Evolutionary conservation across 164 flowering plant genomes (phyloP).

Genomic region (Houttuynia cordata): DNA sequence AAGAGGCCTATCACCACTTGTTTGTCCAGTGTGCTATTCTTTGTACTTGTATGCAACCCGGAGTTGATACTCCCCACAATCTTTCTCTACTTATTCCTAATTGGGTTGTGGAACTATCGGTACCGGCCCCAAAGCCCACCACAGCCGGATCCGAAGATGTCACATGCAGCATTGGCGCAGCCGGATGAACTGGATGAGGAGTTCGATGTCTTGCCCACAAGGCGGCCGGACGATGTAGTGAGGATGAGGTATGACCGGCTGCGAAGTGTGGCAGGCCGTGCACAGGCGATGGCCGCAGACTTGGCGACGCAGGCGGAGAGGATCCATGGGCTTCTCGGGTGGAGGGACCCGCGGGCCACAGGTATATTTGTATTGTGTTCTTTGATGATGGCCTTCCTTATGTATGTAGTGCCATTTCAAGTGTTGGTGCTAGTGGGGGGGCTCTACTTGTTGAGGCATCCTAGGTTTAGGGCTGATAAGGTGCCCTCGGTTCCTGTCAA

Average conservation of each 20-base stretch:
- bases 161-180: slow-evolving; percentile 41
- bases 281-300: slow-evolving; percentile 74
- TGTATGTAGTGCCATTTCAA: slow-evolving; percentile 69
- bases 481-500: slow-evolving; percentile 75
- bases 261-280: slow-evolving; percentile 53
- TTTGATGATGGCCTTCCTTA: slow-evolving; percentile 40
- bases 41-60: slow-evolving; percentile 70
- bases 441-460: slow-evolving; percentile 64
- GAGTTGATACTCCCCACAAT: slow-evolving; percentile 68
- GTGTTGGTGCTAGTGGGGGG: slow-evolving; percentile 50
- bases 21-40: slow-evolving; percentile 53
- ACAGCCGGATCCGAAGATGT: slow-evolving; percentile 53
- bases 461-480: slow-evolving; percentile 46
- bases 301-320: slow-evolving; percentile 81
- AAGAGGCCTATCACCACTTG: slow-evolving; percentile 62
- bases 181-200: slow-evolving; percentile 85
- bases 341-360: slow-evolving; percentile 85
- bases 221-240: slow-evolving; percentile 36
- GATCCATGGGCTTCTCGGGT: slow-evolving; percentile 47
- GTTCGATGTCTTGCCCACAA: slow-evolving; percentile 62
- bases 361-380: slow-evolving; percentile 54
- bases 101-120: slow-evolving; percentile 78
- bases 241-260: slow-evolving; percentile 68
- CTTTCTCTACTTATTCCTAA: slow-evolving; percentile 65
- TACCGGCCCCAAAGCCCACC: slow-evolving; percentile 71